Evolutionary conservation across 352 stramenopile genomes (phyloP).

Genomic region (Saprolegnia diclina): DNA sequence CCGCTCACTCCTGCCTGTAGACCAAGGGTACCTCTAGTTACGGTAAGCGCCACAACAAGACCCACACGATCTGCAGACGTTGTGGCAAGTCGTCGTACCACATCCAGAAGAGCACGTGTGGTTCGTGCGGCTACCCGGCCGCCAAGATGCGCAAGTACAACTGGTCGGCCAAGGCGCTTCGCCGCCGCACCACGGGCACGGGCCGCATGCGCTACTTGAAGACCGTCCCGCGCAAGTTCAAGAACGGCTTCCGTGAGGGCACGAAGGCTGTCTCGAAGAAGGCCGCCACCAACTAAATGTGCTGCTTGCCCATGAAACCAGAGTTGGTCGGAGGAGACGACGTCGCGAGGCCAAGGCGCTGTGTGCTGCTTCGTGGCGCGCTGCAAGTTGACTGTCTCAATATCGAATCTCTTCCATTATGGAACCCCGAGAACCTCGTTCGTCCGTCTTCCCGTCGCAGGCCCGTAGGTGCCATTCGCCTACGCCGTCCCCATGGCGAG

Average conservation of each 20-base stretch:
- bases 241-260: slow-evolving; percentile 99
- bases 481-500: too few relatives aligned
- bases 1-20: slow-evolving; percentile 44
- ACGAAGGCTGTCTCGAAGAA: slow-evolving; percentile 83
- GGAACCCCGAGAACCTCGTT: slow-evolving; percentile 1
- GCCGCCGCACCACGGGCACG: slow-evolving; percentile 93
- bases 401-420: slow-evolving; percentile 20
- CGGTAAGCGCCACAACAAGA: slow-evolving; percentile 99
- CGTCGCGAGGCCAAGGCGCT: background rate
- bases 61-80: slow-evolving; percentile 98
- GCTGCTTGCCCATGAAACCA: slow-evolving; percentile 4
- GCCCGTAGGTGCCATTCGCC: too few relatives aligned
- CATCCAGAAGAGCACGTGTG: slow-evolving; percentile 99
- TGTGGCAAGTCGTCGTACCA: slow-evolving; percentile 99
- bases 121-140: slow-evolving; percentile 97
- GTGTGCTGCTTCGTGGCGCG: too few relatives aligned
- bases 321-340: slow-evolving; percentile 16
- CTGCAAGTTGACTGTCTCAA: slow-evolving; percentile 2
- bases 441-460: background rate
- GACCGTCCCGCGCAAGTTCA: slow-evolving; percentile 97
- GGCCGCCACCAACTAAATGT: slow-evolving; percentile 82
- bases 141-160: slow-evolving; percentile 98
- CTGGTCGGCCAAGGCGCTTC: slow-evolving; percentile 97
- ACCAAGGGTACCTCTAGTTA: slow-evolving; percentile 99
- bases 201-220: slow-evolving; percentile 99